Conservation (phyloP, 805 yeast species). For the Metschnikowia cubensis region DNA sequence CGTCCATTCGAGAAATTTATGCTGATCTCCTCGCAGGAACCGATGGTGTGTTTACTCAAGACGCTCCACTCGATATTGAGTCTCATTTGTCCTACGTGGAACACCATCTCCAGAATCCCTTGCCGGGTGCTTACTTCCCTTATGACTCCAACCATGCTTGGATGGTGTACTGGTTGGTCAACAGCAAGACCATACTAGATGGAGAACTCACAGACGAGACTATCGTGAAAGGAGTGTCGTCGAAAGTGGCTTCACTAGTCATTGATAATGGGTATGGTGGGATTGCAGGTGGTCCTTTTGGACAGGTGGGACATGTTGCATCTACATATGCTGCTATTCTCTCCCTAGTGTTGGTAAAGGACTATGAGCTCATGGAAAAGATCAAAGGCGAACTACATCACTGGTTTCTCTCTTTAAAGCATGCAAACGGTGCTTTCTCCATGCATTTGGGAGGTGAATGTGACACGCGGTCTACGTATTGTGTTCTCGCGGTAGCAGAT, state of each 20-base stretch:
- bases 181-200: conserved; percentile 31
- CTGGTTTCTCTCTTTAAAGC: conserved; percentile 68
- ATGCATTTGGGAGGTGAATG: conserved; percentile 78
- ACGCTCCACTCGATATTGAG: conserved; percentile 16
- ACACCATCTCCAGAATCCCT: conserved; percentile 35
- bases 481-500: conserved; percentile 73
- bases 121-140: conserved; percentile 49
- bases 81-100: conserved; percentile 45
- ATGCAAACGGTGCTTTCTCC: conserved; percentile 67
- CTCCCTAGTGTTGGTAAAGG: conserved; percentile 52
- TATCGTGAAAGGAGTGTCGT: conserved; percentile 10
- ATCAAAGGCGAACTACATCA: conserved; percentile 41
- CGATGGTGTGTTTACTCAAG: conserved; percentile 4
- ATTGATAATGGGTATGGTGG: conserved; percentile 45
- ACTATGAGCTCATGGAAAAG: conserved; percentile 26
- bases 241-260: conserved; percentile 25
- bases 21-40: conserved; percentile 17
- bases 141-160: conserved; percentile 92
- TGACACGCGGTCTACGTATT: conserved; percentile 83
- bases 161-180: conserved; percentile 81
- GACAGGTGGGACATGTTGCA: conserved; percentile 82
- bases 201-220: conserved; percentile 8
- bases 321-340: conserved; percentile 75
- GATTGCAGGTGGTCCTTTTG: conserved; percentile 76
- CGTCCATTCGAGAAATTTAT: conserved; percentile 27